Conservation (phyloP, 768 basidiomycete species). For the Cytidiella melzeri region DNA sequence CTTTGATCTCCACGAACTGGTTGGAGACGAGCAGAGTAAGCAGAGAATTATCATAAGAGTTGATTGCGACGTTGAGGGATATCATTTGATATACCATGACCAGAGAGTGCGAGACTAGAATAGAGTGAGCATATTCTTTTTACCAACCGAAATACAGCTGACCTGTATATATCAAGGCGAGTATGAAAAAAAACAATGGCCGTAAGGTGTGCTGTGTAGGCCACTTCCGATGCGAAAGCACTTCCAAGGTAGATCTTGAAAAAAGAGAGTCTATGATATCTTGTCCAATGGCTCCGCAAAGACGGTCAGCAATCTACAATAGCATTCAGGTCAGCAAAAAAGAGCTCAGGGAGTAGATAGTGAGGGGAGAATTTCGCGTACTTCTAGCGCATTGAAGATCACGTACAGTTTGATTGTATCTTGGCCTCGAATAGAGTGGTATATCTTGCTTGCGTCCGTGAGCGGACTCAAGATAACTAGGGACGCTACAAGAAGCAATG, state of each 20-base stretch:
- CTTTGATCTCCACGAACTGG: slow-evolving; percentile 99
- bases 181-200: slow-evolving; percentile 76
- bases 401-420: slow-evolving; percentile 99
- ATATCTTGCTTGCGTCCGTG: slow-evolving; percentile 96
- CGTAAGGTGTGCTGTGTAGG: slow-evolving; percentile 63
- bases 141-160: slow-evolving; percentile 19
- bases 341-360: not conserved
- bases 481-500: slow-evolving; percentile 67
- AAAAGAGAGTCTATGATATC: slow-evolving; percentile 96
- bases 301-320: slow-evolving; percentile 81
- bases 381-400: slow-evolving; percentile 97
- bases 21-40: slow-evolving; percentile 93
- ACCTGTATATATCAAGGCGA: slow-evolving; percentile 84
- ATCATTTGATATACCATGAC: slow-evolving; percentile 96
- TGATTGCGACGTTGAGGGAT: slow-evolving; percentile 93
- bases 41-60: slow-evolving; percentile 94
- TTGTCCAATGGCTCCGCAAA: slow-evolving; percentile 96
- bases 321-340: not conserved
- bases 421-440: slow-evolving; percentile 95
- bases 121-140: slow-evolving; percentile 1
- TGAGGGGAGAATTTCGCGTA: slow-evolving; percentile 31
- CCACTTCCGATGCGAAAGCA: slow-evolving; percentile 54
- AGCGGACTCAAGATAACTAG: slow-evolving; percentile 70
- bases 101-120: slow-evolving; percentile 77
- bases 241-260: slow-evolving; percentile 83